Evolutionary conservation across 2,329 filamentous ascomycete species (phyloP), one percentile per base, ranked within the genome.

Genomic region (Cercospora canescens): DNA sequence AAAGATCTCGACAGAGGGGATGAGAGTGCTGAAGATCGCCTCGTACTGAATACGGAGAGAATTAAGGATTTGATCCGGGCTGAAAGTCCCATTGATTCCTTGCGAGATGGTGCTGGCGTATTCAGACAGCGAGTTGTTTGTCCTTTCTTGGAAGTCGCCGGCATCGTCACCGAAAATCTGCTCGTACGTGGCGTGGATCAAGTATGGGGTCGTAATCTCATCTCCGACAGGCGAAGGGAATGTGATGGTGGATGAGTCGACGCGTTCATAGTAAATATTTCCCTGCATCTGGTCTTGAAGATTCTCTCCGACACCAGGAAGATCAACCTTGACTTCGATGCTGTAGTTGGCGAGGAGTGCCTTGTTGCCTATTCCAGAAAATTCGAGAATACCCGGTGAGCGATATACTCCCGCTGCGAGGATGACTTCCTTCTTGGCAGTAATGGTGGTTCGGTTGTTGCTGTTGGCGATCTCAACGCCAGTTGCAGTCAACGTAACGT

Each of bases 351-450:
- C 79, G 0, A 86, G 76, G 9, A 85, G 69, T 0, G 77, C 70
- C 1, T 77, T 75, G 56, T 81, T 79, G 1, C 88, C 88, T 32
- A 90, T 80, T 0, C 88, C 88, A 0, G 87, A 89, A 2, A 88
- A 78, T 67, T 90, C 87, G 2, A 88, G 80, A n/a, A 88, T 81
- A 0, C 82, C 76, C 0, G 86, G 85, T 7, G 82, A 84, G 64
- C 82, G 80, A 60, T 86, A 79, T 3, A 85, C 76, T 0, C 86
- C 85, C 0, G 81, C 81, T 0, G 83, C 83, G 21, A 81, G 26
- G 18, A 70, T 68, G 24, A 71, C 64, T 48, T 71, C 69, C 21
- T 60, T 57, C 16, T 14, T 61, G 16, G 62, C 67, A 2, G 69
- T 74, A 30, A 78, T 80, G 28, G 73, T 77, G 9, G 80, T 81